Evolutionary conservation across 495 filamentous ascomycete species (phyloP).

Genomic region (Halenospora varia): DNA sequence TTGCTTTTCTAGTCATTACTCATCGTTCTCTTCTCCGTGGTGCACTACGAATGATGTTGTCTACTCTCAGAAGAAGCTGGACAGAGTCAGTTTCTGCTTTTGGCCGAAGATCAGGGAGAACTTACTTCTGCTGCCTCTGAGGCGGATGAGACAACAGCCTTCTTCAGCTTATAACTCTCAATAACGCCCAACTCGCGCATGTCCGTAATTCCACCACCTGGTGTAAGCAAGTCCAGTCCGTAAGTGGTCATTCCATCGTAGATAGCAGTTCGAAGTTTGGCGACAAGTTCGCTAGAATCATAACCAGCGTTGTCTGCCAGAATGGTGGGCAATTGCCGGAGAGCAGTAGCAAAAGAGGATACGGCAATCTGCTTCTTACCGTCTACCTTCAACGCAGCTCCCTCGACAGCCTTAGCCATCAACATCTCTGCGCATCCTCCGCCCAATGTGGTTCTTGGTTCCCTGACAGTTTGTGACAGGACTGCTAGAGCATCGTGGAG

Average conservation of each 20-base stretch:
- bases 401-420: slow-evolving; percentile 97
- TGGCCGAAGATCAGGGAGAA: too few relatives aligned
- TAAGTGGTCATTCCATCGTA: slow-evolving; percentile 91
- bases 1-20: background rate
- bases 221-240: slow-evolving; percentile 82
- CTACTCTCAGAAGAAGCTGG: slow-evolving; percentile 70
- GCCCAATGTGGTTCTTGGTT: slow-evolving; percentile 89
- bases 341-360: slow-evolving; percentile 79
- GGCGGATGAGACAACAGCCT: slow-evolving; percentile 90
- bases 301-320: slow-evolving; percentile 96
- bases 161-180: slow-evolving; percentile 98
- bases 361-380: slow-evolving; percentile 97
- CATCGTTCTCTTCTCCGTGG: slow-evolving; percentile 66
- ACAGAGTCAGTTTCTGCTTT: too few relatives aligned
- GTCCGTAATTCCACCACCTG: slow-evolving; percentile 90
- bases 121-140: slow-evolving; percentile 94
- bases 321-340: slow-evolving; percentile 92
- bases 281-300: slow-evolving; percentile 90
- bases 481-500: slow-evolving; percentile 96
- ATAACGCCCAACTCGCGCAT: slow-evolving; percentile 95
- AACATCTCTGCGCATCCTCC: slow-evolving; percentile 98
- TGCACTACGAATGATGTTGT: slow-evolving; percentile 81
- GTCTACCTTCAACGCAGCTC: slow-evolving; percentile 86
- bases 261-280: slow-evolving; percentile 85
- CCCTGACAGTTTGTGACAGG: slow-evolving; percentile 92